phyloP scores from a whole-genome alignment of 2,329 filamentous ascomycete genomes.

The Neonectria coccinea region DNA sequence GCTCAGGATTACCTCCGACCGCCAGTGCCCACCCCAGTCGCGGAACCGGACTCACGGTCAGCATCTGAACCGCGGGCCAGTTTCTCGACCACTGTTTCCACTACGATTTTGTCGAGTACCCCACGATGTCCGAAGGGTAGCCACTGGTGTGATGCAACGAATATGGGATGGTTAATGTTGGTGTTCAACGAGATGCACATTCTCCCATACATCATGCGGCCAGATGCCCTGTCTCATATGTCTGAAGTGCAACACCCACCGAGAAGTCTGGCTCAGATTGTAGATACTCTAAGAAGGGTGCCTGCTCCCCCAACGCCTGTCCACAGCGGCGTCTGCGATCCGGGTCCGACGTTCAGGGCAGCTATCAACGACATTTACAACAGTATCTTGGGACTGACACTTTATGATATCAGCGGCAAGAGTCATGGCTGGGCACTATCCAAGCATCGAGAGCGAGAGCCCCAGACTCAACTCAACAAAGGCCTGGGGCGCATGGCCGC shows the following conservation, averaged over 20 bases:
- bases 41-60: slow-evolving; percentile 35
- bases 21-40: slow-evolving; percentile 33
- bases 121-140: slow-evolving; percentile 63
- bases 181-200: slow-evolving; percentile 61
- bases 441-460: slow-evolving; percentile 51
- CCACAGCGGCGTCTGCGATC: slow-evolving; percentile 62
- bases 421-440: slow-evolving; percentile 63
- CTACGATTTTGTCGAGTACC: slow-evolving; percentile 49
- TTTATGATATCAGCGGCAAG: slow-evolving; percentile 61
- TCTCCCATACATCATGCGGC: slow-evolving; percentile 55
- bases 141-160: slow-evolving; percentile 64
- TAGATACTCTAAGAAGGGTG: slow-evolving; percentile 57
- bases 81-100: slow-evolving; percentile 33
- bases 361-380: slow-evolving; percentile 64
- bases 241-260: slow-evolving; percentile 43
- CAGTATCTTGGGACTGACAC: slow-evolving; percentile 61
- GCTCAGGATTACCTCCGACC: slow-evolving; percentile 61
- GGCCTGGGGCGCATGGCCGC: slow-evolving; percentile 50
- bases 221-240: slow-evolving; percentile 42
- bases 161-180: slow-evolving; percentile 67
- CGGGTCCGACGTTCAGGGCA: slow-evolving; percentile 59
- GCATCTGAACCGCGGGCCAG: slow-evolving; percentile 38
- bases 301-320: slow-evolving; percentile 58
- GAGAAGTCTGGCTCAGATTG: slow-evolving; percentile 59
- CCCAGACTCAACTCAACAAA: slow-evolving; percentile 49